phyloP scores from a whole-genome alignment of 768 basidiomycete genomes.

The Gymnopilus dilepis region DNA sequence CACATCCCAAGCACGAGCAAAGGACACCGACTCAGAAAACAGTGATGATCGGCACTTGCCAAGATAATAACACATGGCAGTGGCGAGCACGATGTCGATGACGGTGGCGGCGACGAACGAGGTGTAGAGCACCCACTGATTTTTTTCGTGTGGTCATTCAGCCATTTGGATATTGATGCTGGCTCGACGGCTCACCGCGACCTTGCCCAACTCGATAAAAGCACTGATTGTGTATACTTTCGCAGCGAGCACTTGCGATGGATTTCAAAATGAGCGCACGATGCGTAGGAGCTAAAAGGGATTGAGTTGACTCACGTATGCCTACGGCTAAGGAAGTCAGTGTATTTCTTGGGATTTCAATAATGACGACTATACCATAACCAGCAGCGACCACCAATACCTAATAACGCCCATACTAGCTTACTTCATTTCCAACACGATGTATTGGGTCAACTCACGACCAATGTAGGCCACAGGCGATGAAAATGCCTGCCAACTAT shows the following conservation, averaged over 20 bases:
- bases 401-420: too few relatives aligned
- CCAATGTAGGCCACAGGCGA: neutral
- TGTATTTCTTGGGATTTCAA: neutral
- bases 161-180: too few relatives aligned
- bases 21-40: neutral
- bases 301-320: neutral
- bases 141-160: too few relatives aligned
- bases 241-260: neutral
- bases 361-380: neutral
- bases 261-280: too few relatives aligned
- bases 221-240: neutral
- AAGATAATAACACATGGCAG: conserved; percentile 22
- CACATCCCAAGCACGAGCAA: too few relatives aligned
- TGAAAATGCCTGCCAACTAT: conserved; percentile 18
- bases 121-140: conserved; percentile 19
- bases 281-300: neutral
- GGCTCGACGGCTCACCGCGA: neutral
- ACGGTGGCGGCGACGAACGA: conserved; percentile 19
- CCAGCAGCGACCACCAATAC: neutral
- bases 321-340: neutral
- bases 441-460: neutral
- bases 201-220: neutral
- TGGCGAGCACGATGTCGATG: conserved; percentile 21
- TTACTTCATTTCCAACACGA: too few relatives aligned
- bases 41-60: conserved; percentile 19